phyloP scores from a whole-genome alignment of 176 grass and related monocot species.

The Avena eriantha region DNA sequence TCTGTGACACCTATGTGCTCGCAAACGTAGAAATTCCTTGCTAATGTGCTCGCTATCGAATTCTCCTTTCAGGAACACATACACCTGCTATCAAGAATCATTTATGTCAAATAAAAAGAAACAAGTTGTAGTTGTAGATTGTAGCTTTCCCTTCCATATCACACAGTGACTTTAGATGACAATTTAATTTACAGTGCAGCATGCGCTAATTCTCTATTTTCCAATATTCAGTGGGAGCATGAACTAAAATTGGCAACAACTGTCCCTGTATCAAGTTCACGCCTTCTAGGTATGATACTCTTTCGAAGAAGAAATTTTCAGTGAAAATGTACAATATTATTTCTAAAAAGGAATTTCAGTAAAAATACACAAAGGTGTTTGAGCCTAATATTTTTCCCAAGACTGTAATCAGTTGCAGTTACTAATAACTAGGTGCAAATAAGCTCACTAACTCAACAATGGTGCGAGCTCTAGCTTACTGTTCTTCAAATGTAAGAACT shows the following conservation, averaged over 20 bases:
- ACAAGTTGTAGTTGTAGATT: not conserved
- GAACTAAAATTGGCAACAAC: constrained; percentile 8
- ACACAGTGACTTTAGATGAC: not conserved
- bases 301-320: constrained; percentile 17
- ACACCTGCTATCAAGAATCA: constrained; percentile 60
- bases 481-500: not conserved
- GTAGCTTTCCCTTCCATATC: constrained; percentile 22
- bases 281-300: not conserved
- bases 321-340: not conserved
- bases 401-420: not conserved
- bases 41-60: constrained; percentile 44
- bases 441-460: not conserved
- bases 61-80: constrained; percentile 86
- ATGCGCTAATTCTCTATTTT: not conserved
- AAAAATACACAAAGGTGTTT: not conserved
- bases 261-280: constrained; percentile 19
- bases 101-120: not conserved
- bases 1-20: constrained; percentile 69
- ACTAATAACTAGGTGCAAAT: not conserved
- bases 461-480: not conserved
- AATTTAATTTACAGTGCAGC: not conserved
- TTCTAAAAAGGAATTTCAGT: not conserved
- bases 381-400: not conserved
- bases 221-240: not conserved
- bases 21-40: constrained; percentile 65